Evolutionary conservation across 192 early-diverging fungal species (phyloP).

Genomic region (Podila verticillata): DNA sequence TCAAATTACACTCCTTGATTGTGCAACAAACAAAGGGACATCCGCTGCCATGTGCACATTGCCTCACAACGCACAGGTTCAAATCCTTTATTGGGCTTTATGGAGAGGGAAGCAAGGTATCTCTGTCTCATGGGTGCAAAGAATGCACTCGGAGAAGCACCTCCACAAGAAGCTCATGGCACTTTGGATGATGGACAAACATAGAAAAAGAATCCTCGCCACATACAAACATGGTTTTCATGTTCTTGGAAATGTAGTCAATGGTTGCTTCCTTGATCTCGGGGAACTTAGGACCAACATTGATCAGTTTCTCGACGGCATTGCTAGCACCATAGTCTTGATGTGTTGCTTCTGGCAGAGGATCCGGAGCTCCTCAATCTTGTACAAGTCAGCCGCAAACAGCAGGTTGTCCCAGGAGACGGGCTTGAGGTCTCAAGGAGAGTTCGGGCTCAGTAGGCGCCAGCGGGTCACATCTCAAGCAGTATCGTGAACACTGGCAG

Average conservation of each 20-base stretch:
- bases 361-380: not conserved
- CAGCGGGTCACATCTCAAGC: not conserved
- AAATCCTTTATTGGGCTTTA: too few species aligned
- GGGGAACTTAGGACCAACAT: not conserved
- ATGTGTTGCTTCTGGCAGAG: not conserved
- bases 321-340: not conserved
- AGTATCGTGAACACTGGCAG: too few species aligned
- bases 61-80: too few species aligned
- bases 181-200: not conserved
- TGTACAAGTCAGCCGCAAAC: not conserved
- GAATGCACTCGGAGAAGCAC: too few species aligned
- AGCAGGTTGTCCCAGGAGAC: conserved; percentile 18
- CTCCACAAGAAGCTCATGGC: not conserved
- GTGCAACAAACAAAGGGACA: too few species aligned
- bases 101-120: too few species aligned
- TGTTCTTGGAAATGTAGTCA: conserved; percentile 3
- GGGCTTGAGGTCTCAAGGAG: conserved; percentile 6
- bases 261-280: conserved; percentile 2
- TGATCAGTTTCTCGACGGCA: conserved; percentile 4
- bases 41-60: too few species aligned
- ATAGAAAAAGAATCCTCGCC: conserved; percentile 12
- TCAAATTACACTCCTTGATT: too few species aligned
- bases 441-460: not conserved
- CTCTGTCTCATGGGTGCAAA: too few species aligned
- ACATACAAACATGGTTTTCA: not conserved